phyloP scores from a whole-genome alignment of 2,329 filamentous ascomycete genomes.

The Beauveria australis region DNA sequence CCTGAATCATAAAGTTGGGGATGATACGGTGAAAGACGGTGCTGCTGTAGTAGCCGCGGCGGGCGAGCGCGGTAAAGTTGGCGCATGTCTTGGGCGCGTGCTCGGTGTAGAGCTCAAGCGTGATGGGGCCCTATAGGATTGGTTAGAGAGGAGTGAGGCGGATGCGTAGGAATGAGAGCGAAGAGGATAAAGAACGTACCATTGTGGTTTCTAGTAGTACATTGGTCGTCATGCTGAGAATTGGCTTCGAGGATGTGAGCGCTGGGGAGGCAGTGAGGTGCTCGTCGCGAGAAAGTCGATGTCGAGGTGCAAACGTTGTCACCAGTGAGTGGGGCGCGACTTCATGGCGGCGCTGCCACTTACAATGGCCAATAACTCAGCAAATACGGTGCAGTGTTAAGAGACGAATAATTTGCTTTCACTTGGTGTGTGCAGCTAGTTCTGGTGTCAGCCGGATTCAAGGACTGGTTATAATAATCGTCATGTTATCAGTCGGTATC shows the following conservation, averaged over 20 bases:
- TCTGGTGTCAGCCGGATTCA: no score
- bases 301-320: constrained; percentile 5
- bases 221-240: constrained; percentile 60
- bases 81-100: constrained; percentile 86
- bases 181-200: constrained; percentile 40
- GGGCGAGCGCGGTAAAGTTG: constrained; percentile 76
- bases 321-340: constrained; percentile 2
- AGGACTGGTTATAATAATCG: no score
- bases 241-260: neutral
- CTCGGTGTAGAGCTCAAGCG: constrained; percentile 78
- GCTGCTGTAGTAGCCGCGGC: constrained; percentile 79
- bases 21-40: constrained; percentile 92
- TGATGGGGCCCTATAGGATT: constrained; percentile 61
- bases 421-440: no score
- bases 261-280: neutral
- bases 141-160: neutral
- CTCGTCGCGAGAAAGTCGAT: neutral
- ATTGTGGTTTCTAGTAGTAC: constrained; percentile 79
- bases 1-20: constrained; percentile 92
- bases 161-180: neutral
- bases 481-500: no score
- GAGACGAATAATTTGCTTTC: neutral
- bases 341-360: neutral
- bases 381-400: neutral
- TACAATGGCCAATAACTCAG: neutral